These are phyloP conservation scores for Zygosaccharomyces lentus DNA, from an alignment of 805 yeast genomes.

Conservation along the genomic window DNA sequence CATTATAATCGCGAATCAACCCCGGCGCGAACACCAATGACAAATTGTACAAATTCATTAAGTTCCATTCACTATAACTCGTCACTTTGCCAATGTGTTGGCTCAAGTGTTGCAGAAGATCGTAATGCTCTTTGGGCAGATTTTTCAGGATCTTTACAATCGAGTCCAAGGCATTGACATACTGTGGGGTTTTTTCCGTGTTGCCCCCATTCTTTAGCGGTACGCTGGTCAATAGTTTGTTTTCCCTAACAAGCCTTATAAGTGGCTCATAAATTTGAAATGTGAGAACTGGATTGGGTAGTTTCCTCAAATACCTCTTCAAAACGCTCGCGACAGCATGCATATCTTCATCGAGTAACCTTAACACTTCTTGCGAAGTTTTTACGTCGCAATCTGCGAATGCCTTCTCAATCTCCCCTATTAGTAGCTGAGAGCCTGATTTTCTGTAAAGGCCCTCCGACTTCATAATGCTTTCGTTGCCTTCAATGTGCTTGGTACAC, in stretches of 20 bases:
- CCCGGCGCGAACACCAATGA: conserved; percentile 96
- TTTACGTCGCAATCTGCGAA: conserved; percentile 36
- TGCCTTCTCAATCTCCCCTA: conserved; percentile 30
- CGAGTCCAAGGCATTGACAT: conserved; percentile 31
- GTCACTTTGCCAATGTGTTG: conserved; percentile 64
- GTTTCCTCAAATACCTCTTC: conserved; percentile 77
- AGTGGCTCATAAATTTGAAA: conserved; percentile 62
- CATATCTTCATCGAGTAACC: conserved; percentile 56
- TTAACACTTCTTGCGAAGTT: conserved; percentile 36
- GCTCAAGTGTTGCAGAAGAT: conserved; percentile 51
- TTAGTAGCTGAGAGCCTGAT: conserved; percentile 68
- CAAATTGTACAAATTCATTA: conserved; percentile 79
- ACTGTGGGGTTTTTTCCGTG: conserved; percentile 5
- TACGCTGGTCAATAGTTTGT: conserved; percentile 18
- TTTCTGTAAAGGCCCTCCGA: conserved; percentile 88
- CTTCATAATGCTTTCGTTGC: conserved; percentile 53
- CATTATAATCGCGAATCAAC: conserved; percentile 68
- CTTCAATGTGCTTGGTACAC: conserved; percentile 75
- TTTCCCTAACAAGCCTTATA: conserved; percentile 48
- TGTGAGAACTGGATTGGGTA: conserved; percentile 83
- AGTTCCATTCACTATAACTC: conserved; percentile 49
- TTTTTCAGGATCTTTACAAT: conserved; percentile 44
- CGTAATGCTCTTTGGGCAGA: conserved; percentile 66
- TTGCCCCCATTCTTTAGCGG: conserved; percentile 21
- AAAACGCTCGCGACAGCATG: conserved; percentile 83